phyloP scores from a whole-genome alignment of 2,329 filamentous ascomycete genomes.

The Talaromyces islandicus region DNA sequence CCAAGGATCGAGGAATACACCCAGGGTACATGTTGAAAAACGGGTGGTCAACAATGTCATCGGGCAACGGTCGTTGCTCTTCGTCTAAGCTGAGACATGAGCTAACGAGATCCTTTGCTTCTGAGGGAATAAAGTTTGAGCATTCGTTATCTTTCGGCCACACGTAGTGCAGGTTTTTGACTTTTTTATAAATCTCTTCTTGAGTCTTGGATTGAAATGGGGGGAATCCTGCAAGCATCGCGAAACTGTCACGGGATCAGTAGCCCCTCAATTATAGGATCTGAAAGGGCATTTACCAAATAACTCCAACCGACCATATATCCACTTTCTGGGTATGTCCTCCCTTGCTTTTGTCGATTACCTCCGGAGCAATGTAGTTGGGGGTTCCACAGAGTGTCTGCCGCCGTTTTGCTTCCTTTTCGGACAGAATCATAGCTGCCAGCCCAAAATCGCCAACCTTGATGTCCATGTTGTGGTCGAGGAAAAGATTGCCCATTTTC shows the following conservation, averaged over 20 bases:
- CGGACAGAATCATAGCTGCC: conserved; percentile 83
- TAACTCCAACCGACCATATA: conserved; percentile 96
- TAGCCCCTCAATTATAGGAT: conserved; percentile 6
- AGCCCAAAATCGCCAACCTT: conserved; percentile 98
- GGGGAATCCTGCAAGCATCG: conserved; percentile 91
- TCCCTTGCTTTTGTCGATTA: conserved; percentile 86
- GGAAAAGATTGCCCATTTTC: conserved; percentile 97
- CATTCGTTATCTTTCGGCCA: conserved; percentile 43
- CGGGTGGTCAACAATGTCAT: conserved; percentile 44
- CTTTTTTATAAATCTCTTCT: conserved; percentile 47
- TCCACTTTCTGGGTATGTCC: conserved; percentile 98
- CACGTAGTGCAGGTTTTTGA: conserved; percentile 41
- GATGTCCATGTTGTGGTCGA: conserved; percentile 91
- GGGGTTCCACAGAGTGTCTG: conserved; percentile 95
- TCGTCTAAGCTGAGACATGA: conserved; percentile 43
- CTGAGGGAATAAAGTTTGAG: conserved; percentile 42
- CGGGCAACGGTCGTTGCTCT: conserved; percentile 43
- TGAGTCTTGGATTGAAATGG: conserved; percentile 77
- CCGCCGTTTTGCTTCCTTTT: conserved; percentile 77
- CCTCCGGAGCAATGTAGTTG: conserved; percentile 97
- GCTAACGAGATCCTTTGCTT: conserved; percentile 44
- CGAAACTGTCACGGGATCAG: conserved; percentile 56
- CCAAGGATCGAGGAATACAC: conserved; percentile 40
- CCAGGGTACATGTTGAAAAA: conserved; percentile 47
- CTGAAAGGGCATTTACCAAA: conserved; percentile 61